Evolutionary conservation across 768 basidiomycete genomes (phyloP), one percentile per base, ranked within the genome.

Genomic region (Amanita fuliginea): DNA sequence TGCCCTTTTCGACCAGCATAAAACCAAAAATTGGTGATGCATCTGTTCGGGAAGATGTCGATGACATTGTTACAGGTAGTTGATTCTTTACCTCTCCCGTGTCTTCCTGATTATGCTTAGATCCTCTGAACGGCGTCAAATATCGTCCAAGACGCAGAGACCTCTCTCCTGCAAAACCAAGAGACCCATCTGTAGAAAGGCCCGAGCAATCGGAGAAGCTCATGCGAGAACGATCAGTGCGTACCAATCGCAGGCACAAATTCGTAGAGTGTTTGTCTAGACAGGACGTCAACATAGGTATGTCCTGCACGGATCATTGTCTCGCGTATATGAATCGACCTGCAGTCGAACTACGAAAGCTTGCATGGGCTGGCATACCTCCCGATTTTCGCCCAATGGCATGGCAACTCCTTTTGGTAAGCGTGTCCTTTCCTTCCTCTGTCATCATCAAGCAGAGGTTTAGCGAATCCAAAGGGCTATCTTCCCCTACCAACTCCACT

Each of bases 321-420:
- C 19, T 32, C 42, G 45, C 30, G 28, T 28, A 42, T 46, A 28
- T 24, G 28, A 44, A 33, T 51, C 22, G 46, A 53, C 51, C 22
- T 18, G 13, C 55, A 87, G 88, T 79, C 16, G 88, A 91, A 62
- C 72, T 99, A 53, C 76, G 93, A 42, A 92, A 91, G 60, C 76
- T 96, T 42, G 84, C 93, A 16, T 99, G 96, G 96, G 84, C 85
- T 45, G 96, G 96, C 19, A 86, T 97, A 21, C 95, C 96, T 0
- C 62, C 65, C 49, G 88, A 93, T 57, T 70, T 99, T 22, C 77
- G 96, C 35, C 90, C 92, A 0, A 77, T 96, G 60, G 86, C 84
- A 21, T 99, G 96, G 96, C 92, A 92, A 60, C 71, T 97, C 42
- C 74, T 99, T 28, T 79, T 98, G 34, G 93, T 95, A 60, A 56